A percentile compares a stretch with the other conserved stretches of the same genome.
Evolutionary conservation across 345 rosid species (phyloP).

Genomic region (Excoecaria cochinchinensis): DNA sequence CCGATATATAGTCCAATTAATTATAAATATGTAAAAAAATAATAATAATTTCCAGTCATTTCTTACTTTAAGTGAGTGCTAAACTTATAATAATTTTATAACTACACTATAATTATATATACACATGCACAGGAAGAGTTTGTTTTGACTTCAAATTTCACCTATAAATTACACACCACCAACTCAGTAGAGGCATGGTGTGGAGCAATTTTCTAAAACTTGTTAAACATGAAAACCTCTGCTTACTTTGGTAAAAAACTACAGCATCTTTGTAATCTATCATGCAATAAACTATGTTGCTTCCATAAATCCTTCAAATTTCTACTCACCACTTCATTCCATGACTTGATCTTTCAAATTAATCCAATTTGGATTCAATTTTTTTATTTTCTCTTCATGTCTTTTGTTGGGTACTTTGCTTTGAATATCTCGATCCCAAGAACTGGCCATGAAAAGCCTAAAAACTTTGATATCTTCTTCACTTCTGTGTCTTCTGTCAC

Average conservation of each 20-base stretch:
- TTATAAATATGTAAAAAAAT: too few species aligned
- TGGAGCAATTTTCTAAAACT: background rate
- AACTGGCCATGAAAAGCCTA: slow-evolving; percentile 24
- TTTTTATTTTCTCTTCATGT: slow-evolving; percentile 36
- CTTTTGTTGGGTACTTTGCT: slow-evolving; percentile 30
- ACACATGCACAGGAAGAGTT: too few species aligned
- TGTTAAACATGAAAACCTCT: background rate
- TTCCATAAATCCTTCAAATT: background rate
- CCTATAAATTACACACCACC: background rate
- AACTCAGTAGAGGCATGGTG: background rate
- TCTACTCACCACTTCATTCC: background rate
- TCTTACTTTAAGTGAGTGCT: too few species aligned
- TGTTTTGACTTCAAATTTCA: background rate
- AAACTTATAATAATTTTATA: too few species aligned
- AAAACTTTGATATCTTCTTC: slow-evolving; percentile 57
- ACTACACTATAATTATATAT: too few species aligned
- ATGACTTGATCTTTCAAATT: slow-evolving; percentile 11
- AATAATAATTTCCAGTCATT: too few species aligned
- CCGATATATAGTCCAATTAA: too few species aligned
- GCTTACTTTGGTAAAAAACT: background rate
- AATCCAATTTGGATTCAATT: slow-evolving; percentile 41
- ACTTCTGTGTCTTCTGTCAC: slow-evolving; percentile 70
- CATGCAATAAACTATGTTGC: background rate
- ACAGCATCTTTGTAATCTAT: background rate
- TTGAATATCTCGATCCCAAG: slow-evolving; percentile 41